A percentile compares a stretch with the other conserved stretches of the same genome.
Conservation (phyloP, 179 eudicot species). For the Spinacia oleracea region DNA sequence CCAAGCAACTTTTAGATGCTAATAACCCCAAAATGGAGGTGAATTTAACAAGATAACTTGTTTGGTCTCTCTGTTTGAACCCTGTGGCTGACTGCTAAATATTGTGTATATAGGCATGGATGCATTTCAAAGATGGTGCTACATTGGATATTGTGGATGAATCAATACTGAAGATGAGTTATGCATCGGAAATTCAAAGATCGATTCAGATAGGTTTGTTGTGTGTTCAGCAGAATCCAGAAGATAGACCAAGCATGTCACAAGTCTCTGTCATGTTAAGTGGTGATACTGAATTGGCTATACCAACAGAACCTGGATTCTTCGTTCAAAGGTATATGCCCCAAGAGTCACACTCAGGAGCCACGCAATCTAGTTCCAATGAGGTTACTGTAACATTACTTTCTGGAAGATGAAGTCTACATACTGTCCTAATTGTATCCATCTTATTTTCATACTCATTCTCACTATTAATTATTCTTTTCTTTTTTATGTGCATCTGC, state of each 20-base stretch:
- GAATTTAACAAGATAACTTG: too few species aligned
- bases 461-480: too few species aligned
- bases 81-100: too few species aligned
- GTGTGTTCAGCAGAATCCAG: constrained; percentile 35
- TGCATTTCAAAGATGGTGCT: background rate
- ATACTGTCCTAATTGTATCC: too few species aligned
- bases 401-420: background rate
- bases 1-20: too few species aligned
- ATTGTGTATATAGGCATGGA: constrained; percentile 20
- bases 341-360: background rate
- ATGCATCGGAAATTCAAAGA: constrained; percentile 20
- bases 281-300: constrained; percentile 23
- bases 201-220: constrained; percentile 34
- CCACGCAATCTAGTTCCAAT: background rate
- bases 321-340: constrained; percentile 23
- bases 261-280: constrained; percentile 27
- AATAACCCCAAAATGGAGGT: too few species aligned
- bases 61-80: too few species aligned
- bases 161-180: background rate
- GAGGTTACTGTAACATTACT: constrained; percentile 3
- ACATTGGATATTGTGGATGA: constrained; percentile 26
- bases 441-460: too few species aligned
- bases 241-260: constrained; percentile 40
- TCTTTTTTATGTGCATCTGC: too few species aligned
- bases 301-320: constrained; percentile 33